Evolutionary conservation across 768 basidiomycete species (phyloP).

Genomic region (Russula dissimulans): DNA sequence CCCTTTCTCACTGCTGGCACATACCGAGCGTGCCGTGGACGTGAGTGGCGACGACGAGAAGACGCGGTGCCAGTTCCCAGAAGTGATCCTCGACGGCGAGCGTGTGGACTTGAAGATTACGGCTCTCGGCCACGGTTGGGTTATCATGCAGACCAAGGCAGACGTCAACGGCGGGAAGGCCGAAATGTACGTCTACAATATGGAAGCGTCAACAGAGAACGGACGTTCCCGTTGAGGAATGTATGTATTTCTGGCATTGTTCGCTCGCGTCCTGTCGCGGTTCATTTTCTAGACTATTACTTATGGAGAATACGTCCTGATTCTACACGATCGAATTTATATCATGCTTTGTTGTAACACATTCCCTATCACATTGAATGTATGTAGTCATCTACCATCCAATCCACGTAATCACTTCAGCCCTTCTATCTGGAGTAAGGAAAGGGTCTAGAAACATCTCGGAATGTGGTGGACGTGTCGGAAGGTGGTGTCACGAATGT

Average conservation of each 20-base stretch:
- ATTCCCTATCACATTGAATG: no score
- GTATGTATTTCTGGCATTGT: neutral
- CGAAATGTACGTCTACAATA: conserved; percentile 9
- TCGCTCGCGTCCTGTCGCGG: neutral
- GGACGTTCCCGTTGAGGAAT: neutral
- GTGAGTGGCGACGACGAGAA: conserved; percentile 3
- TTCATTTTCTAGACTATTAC: neutral
- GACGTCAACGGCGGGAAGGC: conserved; percentile 13
- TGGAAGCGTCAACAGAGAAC: neutral
- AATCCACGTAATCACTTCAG: no score
- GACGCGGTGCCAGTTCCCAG: neutral
- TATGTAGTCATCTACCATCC: no score
- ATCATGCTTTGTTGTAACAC: neutral
- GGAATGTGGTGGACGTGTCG: no score
- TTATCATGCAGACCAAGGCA: conserved; percentile 5
- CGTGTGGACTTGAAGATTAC: conserved; percentile 5
- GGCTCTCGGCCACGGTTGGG: conserved; percentile 9
- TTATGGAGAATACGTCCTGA: neutral
- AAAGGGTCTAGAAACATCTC: no score
- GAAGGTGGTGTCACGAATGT: no score
- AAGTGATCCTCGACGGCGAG: conserved; percentile 13
- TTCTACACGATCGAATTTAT: neutral
- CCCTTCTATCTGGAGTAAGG: no score
- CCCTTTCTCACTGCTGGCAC: conserved; percentile 12
- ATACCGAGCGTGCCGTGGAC: neutral